Base-by-base conservation (phyloP, 352 stramenopile species). In the Pythium aphanidermatum region DNA sequence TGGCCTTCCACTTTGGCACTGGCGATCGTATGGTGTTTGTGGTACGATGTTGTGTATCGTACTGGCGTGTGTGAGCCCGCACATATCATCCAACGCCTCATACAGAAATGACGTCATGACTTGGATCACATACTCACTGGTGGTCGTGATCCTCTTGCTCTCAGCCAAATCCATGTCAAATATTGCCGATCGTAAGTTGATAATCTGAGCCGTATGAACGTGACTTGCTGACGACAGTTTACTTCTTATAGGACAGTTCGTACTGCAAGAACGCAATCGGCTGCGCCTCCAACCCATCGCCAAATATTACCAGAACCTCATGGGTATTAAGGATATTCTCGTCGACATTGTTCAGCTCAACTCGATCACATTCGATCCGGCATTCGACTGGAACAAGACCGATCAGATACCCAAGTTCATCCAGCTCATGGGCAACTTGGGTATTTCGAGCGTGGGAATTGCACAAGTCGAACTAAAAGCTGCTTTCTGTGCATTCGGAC, bases 341-440 rank as follows among this genome's bases (percentile, higher is more conserved):
- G 57, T 81, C 14, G 70, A 84, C 33, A 37, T 84, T 9, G 70
- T 84, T 30, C 72, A 84, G 27, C 70, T 80, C 32, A 82, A 82
- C 48, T 74, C 72, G 0, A 63, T 84, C 26, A 64, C 62, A 14
- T 84, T 84, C 19, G 72, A 80, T 24, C 47, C 59, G 14, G 60
- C 67, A n/a, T 66, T 77, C 27, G 54, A 81, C 53, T 83, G 67
- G 65, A 69, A 67, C 42, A 37, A 62, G 2, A 60, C 65, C 1
- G 65, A 79, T 32, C 54, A 82, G 25, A 52, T 84, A 11, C 68
- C 72, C 20, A 62, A 48, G 11, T n/a, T 63, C 12, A 46, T 84
- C 9, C 47, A 65, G 19, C 76, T 55, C 58, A 40, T 84, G 25
- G 25, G 72, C 46, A 14, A 51, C 31, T 6, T 52, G 65, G 67